Percentiles rank a stretch among this genome's conserved stretches.
phyloP scores from a whole-genome alignment of 345 rosid genomes.

The Garcia nutans region DNA sequence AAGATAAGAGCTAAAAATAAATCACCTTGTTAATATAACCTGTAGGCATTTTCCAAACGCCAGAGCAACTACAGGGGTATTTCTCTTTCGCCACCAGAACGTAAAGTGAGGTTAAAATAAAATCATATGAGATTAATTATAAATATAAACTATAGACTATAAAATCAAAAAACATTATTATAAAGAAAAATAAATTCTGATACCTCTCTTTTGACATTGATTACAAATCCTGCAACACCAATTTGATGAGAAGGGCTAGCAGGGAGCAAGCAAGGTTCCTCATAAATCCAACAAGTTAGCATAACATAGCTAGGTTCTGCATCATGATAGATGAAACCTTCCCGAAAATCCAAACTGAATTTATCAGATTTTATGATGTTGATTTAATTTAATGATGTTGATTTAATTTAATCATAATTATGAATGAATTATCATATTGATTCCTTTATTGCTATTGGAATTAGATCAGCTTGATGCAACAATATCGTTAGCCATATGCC shows the following conservation, averaged over 20 bases:
- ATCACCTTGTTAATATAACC: constrained; percentile 53
- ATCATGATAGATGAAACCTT: constrained; percentile 51
- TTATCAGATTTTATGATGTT: neutral
- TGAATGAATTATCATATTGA: neutral
- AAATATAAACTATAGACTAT: neutral
- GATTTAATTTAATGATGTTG: neutral
- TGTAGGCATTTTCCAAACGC: constrained; percentile 54
- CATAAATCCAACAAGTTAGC: constrained; percentile 58
- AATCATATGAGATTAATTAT: neutral
- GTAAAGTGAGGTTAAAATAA: constrained; percentile 12
- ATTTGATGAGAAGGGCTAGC: constrained; percentile 52
- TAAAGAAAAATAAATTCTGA: neutral
- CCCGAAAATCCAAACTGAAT: constrained; percentile 23
- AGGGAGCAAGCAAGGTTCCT: constrained; percentile 45
- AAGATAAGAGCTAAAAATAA: neutral
- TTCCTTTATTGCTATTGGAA: constrained; percentile 53
- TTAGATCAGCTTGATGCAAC: constrained; percentile 40
- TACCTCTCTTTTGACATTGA: constrained; percentile 44
- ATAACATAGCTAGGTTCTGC: constrained; percentile 52
- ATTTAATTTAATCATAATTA: neutral
- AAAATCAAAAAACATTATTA: neutral
- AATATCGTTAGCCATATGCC: constrained; percentile 51
- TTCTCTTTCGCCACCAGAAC: constrained; percentile 56
- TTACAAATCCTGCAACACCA: constrained; percentile 46
- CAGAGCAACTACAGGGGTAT: constrained; percentile 40